These are phyloP conservation scores for Obba rivulosa DNA, from an alignment of 768 basidiomycete genomes.

Conservation along the genomic window DNA sequence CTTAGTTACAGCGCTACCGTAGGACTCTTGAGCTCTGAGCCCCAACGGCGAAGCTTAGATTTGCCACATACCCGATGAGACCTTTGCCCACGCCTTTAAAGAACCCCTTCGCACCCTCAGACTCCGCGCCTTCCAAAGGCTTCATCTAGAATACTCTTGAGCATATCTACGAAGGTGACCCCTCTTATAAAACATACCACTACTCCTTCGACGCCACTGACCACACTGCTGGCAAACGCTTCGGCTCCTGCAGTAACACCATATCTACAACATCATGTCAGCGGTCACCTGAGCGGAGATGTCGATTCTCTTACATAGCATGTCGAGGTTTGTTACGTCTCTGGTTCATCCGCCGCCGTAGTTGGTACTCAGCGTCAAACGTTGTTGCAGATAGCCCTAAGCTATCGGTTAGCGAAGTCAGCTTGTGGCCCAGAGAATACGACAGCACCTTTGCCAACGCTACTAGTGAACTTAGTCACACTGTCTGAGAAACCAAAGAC, in stretches of 20 bases:
- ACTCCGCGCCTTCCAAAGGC: slow-evolving; percentile 94
- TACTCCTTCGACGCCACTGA: slow-evolving; percentile 94
- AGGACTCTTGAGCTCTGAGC: slow-evolving; percentile 2
- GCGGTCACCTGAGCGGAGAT: not conserved
- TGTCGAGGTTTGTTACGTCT: slow-evolving; percentile 93
- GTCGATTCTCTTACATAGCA: slow-evolving; percentile 61
- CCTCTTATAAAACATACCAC: slow-evolving; percentile 45
- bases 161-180: not conserved
- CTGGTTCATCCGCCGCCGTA: slow-evolving; percentile 79
- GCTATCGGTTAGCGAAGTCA: not conserved
- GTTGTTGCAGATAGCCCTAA: slow-evolving; percentile 93
- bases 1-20: slow-evolving; percentile 80
- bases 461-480: slow-evolving; percentile 96
- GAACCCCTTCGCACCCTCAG: slow-evolving; percentile 91
- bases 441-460: slow-evolving; percentile 82
- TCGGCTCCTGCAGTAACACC: slow-evolving; percentile 95
- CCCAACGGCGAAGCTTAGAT: not conserved
- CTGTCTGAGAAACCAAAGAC: slow-evolving; percentile 96
- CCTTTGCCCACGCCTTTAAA: slow-evolving; percentile 98
- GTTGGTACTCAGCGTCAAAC: slow-evolving; percentile 94
- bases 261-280: slow-evolving; percentile 48
- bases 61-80: slow-evolving; percentile 69
- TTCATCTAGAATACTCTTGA: slow-evolving; percentile 58
- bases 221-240: slow-evolving; percentile 88
- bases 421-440: not conserved